Evolutionary conservation across 495 filamentous ascomycete genomes (phyloP), one percentile per base, ranked within the genome.

Genomic region (Letharia columbiana): DNA sequence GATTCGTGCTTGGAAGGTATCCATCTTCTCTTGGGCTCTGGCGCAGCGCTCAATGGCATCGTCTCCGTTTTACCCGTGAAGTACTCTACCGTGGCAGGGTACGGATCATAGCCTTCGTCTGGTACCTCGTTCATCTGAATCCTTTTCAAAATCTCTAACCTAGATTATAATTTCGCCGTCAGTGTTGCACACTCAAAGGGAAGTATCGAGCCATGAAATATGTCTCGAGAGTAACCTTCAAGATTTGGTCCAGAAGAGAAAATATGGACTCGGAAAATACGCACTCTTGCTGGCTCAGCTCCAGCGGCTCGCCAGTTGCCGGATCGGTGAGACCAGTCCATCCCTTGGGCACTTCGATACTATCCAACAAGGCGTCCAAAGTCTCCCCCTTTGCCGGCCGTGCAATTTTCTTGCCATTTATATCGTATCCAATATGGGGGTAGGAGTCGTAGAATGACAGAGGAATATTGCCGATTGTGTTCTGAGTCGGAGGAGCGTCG

Each of bases 1-100:
- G 90, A 88, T 78, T 98, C 94, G 71, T 98, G 91, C 77, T 96
- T 97, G n/a, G 95, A 98, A 13, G 95, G 94, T 20, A 98, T 79
- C 73, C 97, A 98, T 70, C 94, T 88, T 56, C 93, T 83, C 78
- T 98, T 98, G 8, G 94, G 94, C 72, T 98, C 94, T 47, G 94
- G 94, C 8, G 92, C 93, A 52, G 91, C 86, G 75, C 91, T 96
- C 62, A 98, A 77, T 12, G 94, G 94, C 92, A 98, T 96, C 40
- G 89, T 86, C 78, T 97, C 93, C 69, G 88, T 83, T 71, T 91
- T 89, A 68, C 88, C 88, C 23, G 89, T 91, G 75, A 98, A 98
- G 78, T 91, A 98, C 73, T 97, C 92, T 20, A 98, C 84, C 57
- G 88, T 89, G 69, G 92, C 88, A 79, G 90, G 91, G 76, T 98